These are phyloP conservation scores for Rhizophora apiculata DNA, from an alignment of 345 rosid genomes.

Conservation along the genomic window DNA sequence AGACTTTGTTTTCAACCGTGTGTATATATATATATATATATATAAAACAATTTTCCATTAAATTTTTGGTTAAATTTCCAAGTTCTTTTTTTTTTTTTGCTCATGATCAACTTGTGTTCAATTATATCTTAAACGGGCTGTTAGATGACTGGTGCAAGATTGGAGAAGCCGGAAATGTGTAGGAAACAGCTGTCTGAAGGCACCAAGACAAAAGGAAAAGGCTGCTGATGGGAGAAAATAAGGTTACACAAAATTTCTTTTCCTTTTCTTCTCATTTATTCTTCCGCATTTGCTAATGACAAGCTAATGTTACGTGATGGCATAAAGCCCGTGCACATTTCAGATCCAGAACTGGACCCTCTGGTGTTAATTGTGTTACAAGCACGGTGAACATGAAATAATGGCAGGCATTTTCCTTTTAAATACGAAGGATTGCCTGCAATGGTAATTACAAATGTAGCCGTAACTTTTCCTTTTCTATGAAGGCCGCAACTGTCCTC, in stretches of 20 bases:
- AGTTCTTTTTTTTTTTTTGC: too few relatives aligned
- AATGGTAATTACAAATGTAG: not conserved
- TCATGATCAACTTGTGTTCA: too few relatives aligned
- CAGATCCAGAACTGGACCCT: constrained; percentile 5
- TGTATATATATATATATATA: too few relatives aligned
- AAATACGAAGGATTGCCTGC: constrained; percentile 6
- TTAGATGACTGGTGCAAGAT: too few relatives aligned
- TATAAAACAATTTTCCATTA: too few relatives aligned
- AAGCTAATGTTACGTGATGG: not conserved
- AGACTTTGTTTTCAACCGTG: too few relatives aligned
- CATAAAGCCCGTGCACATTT: constrained; percentile 1
- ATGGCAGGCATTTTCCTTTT: constrained; percentile 10
- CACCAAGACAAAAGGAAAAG: too few relatives aligned
- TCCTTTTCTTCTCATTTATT: not conserved
- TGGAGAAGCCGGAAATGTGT: too few relatives aligned
- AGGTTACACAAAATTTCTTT: not conserved
- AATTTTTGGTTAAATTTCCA: too few relatives aligned
- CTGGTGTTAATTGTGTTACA: constrained; percentile 23
- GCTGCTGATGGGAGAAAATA: too few relatives aligned
- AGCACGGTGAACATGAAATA: constrained; percentile 16
- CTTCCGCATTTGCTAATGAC: not conserved
- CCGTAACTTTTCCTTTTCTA: constrained; percentile 17
- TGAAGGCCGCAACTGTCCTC: constrained; percentile 54
- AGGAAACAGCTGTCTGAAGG: too few relatives aligned
- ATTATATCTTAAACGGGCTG: too few relatives aligned